These are phyloP conservation scores for Rostrohypoxylon terebratum DNA, from an alignment of 495 filamentous ascomycete species.

Conservation along the genomic window DNA sequence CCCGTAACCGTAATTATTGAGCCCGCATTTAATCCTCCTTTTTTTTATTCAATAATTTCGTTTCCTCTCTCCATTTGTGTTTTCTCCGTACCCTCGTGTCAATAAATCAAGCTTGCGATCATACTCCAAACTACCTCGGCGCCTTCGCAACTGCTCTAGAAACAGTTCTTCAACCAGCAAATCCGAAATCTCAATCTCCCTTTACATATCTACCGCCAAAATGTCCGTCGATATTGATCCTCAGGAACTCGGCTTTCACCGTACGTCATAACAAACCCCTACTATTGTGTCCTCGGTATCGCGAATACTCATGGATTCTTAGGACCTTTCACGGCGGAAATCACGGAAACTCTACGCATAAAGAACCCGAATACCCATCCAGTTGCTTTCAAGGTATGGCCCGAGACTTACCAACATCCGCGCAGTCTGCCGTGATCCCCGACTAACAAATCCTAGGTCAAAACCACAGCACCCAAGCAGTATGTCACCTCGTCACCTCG, in stretches of 20 bases:
- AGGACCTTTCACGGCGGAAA: slow-evolving; percentile 95
- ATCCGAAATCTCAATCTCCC: slow-evolving; percentile 1
- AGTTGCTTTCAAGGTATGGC: slow-evolving; percentile 92
- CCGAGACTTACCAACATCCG: slow-evolving; percentile 11
- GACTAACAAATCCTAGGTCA: slow-evolving; percentile 72
- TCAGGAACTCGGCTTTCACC: slow-evolving; percentile 89
- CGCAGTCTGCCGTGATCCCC: slow-evolving; percentile 13
- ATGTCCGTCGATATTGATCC: slow-evolving; percentile 98
- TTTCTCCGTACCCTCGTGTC: slow-evolving; percentile 6
- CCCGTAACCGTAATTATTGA: slow-evolving; percentile 21
- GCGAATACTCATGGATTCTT: slow-evolving; percentile 44
- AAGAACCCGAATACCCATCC: slow-evolving; percentile 81
- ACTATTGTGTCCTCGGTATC: not conserved
- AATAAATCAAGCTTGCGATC: slow-evolving; percentile 32
- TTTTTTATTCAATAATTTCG: slow-evolving; percentile 40
- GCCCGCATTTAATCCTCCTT: slow-evolving; percentile 15
- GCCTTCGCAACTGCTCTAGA: slow-evolving; percentile 13
- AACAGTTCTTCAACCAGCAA: slow-evolving; percentile 5
- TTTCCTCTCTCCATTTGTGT: slow-evolving; percentile 8
- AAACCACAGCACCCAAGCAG: slow-evolving; percentile 99
- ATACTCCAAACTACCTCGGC: slow-evolving; percentile 22
- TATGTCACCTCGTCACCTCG: slow-evolving; percentile 66
- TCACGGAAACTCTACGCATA: slow-evolving; percentile 84
- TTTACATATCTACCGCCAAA: slow-evolving; percentile 46
- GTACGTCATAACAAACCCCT: slow-evolving; percentile 64